A percentile compares a stretch with the other conserved stretches of the same genome.
These are phyloP conservation scores for Rhizopus sp. DNA, from an alignment of 371 early-diverging fungal genomes.

Conservation along the genomic window DNA sequence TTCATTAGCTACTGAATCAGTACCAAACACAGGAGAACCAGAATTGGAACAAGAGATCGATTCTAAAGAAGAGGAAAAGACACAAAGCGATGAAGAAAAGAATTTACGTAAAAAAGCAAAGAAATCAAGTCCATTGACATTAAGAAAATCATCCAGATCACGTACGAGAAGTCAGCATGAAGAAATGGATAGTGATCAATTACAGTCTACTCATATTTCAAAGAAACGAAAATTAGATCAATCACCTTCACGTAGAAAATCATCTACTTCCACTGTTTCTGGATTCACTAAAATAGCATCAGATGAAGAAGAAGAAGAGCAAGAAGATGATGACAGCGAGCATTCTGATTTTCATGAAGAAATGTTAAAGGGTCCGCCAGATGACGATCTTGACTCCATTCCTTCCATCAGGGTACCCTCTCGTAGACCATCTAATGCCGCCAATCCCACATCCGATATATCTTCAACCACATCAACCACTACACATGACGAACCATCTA, in stretches of 20 bases:
- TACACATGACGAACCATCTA: not conserved
- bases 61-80: not conserved
- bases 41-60: not conserved
- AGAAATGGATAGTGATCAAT: not conserved
- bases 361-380: constrained; percentile 50
- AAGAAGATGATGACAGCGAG: constrained; percentile 38
- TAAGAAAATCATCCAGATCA: not conserved
- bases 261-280: not conserved
- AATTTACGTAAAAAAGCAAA: not conserved
- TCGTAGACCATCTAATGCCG: constrained; percentile 12
- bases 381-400: constrained; percentile 12
- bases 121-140: not conserved
- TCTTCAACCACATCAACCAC: not conserved
- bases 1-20: constrained; percentile 59
- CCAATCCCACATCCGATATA: not conserved
- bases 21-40: constrained; percentile 2
- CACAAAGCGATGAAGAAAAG: not conserved
- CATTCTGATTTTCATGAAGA: constrained; percentile 60
- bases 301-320: not conserved
- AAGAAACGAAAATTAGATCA: constrained; percentile 13
- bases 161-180: not conserved
- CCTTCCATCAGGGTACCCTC: constrained; percentile 10
- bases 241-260: not conserved
- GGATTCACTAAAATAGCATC: not conserved
- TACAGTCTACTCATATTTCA: not conserved